A percentile compares a stretch with the other conserved stretches of the same genome.
Evolutionary conservation across 163 green algal species (phyloP).

Genomic region (Chlamydomonas reinhardtii): DNA sequence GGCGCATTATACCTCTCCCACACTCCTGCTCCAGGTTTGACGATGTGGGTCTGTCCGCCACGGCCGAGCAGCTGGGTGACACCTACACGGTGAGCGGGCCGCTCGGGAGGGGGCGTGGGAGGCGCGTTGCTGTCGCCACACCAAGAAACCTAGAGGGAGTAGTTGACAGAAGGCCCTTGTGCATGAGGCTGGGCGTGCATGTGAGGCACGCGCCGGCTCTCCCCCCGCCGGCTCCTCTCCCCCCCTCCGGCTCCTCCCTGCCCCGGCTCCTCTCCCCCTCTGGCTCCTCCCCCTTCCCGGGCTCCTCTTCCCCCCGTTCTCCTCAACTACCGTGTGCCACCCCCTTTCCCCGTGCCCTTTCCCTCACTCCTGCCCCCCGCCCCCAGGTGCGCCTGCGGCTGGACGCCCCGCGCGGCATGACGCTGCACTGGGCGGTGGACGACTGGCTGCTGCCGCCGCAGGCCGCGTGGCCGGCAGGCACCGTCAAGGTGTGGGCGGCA

Average conservation of each 20-base stretch:
- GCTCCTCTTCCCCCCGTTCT: not conserved
- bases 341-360: not conserved
- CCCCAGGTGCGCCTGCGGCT: conserved; percentile 36
- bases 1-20: too few species aligned
- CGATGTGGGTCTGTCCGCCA: conserved; percentile 8
- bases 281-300: not conserved
- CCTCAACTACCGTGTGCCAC: not conserved
- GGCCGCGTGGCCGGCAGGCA: conserved; percentile 62
- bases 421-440: conserved; percentile 82
- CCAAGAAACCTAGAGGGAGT: too few species aligned
- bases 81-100: conserved; percentile 10
- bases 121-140: too few species aligned
- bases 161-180: too few species aligned
- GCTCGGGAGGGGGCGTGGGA: too few species aligned
- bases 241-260: not conserved
- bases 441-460: conserved; percentile 71
- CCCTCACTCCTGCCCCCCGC: not conserved
- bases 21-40: not conserved
- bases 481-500: not conserved
- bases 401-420: conserved; percentile 32
- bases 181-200: too few species aligned
- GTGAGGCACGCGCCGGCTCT: too few species aligned
- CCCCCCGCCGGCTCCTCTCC: too few species aligned
- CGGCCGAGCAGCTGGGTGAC: not conserved
- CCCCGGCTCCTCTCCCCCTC: not conserved